These are phyloP conservation scores for Oehlia diaphana DNA, from an alignment of 192 early-diverging fungal genomes.

Conservation along the genomic window DNA sequence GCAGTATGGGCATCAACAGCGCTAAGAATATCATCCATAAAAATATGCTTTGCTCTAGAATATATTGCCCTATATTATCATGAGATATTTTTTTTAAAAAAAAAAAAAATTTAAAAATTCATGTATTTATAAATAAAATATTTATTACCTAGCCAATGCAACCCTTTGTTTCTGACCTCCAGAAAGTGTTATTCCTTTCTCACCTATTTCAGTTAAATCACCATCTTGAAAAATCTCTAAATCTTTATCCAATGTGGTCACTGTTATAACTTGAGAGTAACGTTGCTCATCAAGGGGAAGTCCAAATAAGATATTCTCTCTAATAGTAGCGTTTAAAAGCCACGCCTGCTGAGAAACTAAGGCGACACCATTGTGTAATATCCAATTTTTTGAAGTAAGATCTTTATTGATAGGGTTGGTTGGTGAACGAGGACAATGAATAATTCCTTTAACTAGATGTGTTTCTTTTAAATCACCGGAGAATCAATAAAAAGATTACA, in stretches of 20 bases:
- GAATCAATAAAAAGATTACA: neutral
- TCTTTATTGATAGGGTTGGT: slow-evolving; percentile 14
- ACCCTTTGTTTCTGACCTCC: slow-evolving; percentile 87
- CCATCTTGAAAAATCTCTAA: slow-evolving; percentile 81
- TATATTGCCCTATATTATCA: slow-evolving; percentile 69
- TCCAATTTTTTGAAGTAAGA: slow-evolving; percentile 33
- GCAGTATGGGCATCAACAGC: slow-evolving; percentile 97
- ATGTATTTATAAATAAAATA: neutral
- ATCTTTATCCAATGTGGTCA: slow-evolving; percentile 83
- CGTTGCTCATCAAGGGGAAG: slow-evolving; percentile 67
- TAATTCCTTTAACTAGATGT: slow-evolving; percentile 42
- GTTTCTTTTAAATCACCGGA: slow-evolving; percentile 48
- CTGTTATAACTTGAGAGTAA: slow-evolving; percentile 57
- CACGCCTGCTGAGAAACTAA: slow-evolving; percentile 74
- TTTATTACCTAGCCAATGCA: slow-evolving; percentile 56
- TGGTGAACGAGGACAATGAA: slow-evolving; percentile 40
- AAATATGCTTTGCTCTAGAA: slow-evolving; percentile 57
- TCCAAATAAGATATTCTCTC: slow-evolving; percentile 72
- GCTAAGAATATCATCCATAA: slow-evolving; percentile 88
- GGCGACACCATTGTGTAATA: slow-evolving; percentile 60
- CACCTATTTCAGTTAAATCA: slow-evolving; percentile 91
- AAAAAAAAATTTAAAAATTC: neutral
- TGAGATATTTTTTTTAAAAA: neutral
- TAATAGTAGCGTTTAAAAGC: slow-evolving; percentile 58
- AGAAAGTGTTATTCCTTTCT: slow-evolving; percentile 85